Percentiles rank a stretch among this genome's conserved stretches.
phyloP scores from a whole-genome alignment of 2,329 filamentous ascomycete genomes.

The Talaromyces sp. region DNA sequence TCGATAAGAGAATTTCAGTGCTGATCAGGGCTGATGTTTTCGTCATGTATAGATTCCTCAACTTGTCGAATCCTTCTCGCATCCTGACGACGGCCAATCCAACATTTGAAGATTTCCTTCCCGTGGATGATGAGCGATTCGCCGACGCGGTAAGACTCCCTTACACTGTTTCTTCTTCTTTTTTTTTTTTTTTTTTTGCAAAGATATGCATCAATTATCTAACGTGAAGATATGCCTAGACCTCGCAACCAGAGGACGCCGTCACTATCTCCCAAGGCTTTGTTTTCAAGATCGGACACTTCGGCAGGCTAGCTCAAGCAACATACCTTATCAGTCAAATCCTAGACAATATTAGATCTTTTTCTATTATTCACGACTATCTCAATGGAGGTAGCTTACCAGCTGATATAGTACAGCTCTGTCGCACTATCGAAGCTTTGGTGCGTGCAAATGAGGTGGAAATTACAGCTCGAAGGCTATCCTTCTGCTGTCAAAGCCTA shows the following conservation, averaged over 20 bases:
- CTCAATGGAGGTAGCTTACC: background rate
- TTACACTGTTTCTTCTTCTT: background rate
- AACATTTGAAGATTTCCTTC: conserved; percentile 13
- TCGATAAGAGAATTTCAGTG: background rate
- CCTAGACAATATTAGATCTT: background rate
- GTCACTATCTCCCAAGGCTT: conserved; percentile 6
- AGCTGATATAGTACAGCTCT: conserved; percentile 4
- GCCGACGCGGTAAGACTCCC: background rate
- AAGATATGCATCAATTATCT: background rate
- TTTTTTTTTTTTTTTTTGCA: too few species aligned
- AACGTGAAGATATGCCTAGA: background rate
- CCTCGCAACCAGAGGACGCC: conserved; percentile 2
- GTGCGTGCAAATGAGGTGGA: conserved; percentile 14
- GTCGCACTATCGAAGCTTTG: conserved; percentile 11
- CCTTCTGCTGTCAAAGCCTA: conserved; percentile 10
- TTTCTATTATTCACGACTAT: background rate
- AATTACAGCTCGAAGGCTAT: conserved; percentile 4
- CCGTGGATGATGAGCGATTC: conserved; percentile 14
- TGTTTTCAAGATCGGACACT: conserved; percentile 11
- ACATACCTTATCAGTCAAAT: conserved; percentile 12
- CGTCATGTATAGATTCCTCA: background rate
- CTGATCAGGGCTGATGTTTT: background rate
- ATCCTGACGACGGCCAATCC: conserved; percentile 4
- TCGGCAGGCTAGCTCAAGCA: conserved; percentile 12
- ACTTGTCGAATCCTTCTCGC: conserved; percentile 2